Evolutionary conservation across 169 alveolate genomes (phyloP), one percentile per base, ranked within the genome.

Genomic region (Plasmodium gallinaceum): DNA sequence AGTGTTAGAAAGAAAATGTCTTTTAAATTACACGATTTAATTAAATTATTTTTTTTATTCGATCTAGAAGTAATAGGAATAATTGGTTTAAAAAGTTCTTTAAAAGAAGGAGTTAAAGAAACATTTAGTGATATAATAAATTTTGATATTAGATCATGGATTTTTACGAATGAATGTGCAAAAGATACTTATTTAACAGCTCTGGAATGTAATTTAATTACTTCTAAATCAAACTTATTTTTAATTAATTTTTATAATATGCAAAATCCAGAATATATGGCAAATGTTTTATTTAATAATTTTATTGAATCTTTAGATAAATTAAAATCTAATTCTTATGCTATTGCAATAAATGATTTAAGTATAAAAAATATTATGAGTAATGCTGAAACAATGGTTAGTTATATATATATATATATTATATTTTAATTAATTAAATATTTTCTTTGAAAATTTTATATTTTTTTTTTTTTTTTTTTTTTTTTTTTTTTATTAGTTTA

Each of bases 331-430:
- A 42, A 26, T 7, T 86, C 88, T 32, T 86, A 86, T 73, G 86
- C 92, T 43, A 12, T 86, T 20, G 87, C 18, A 5, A 86, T 86
- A 71, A 86, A 86, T 71, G 92, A 72, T 42, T 18, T 9, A 8
- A 68, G 65, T 46, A 65, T 72, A 70, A 86, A 76, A 64, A 71
- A 60, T 62, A 80, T 54, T 18, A 85, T 61, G 95, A 74, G 20
- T 74, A 92, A 69, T 54, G 95, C 65, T 64, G 90, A 92, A n/a
- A 92, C 93, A 26, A 45, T 92, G 88, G 96, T 93, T 7, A 4
- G 10, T 4, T 8, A 51, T 51, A 51, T 51, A 51, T 51, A 51
- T 51, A 54, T 54, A 54, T 58, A 22, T n/a, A 46, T 45, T 12
- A 16, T 26, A 18, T 43, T 39, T 3, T 16, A 26, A 51, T 16